Evolutionary conservation across 2,329 filamentous ascomycete species (phyloP), one percentile per base, ranked within the genome.

Genomic region (Arthrobotrys sinensis): DNA sequence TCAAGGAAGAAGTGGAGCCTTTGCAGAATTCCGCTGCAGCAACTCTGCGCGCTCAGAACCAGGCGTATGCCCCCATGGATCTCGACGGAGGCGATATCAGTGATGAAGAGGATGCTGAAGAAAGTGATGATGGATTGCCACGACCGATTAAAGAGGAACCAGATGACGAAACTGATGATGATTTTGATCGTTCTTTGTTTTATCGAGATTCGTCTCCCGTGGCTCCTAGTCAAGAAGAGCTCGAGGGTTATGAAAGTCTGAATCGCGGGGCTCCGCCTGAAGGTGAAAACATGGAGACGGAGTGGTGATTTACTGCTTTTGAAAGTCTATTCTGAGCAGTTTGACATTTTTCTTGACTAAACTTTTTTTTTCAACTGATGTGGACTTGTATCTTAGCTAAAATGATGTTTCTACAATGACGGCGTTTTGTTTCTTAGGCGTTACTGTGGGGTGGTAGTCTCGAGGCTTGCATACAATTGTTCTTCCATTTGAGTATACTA

Each of bases 1-100:
- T 76, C 16, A 65, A 76, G 32, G 72, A 76, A 0, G 65, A 69
- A 53, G 57, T 76, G 2, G 72, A 68, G 28, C 64, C 70, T 16
- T 52, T 67, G 5, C 24, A 43, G 2, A 53, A 12, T 43, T 75
- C 69, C 14, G 69, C 69, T 8, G 50, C 62, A 4, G 43, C 55
- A 7, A 32, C 52, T 24, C 16, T 57, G 11, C 36, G n/a, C 11
- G 40, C 38, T 14, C 66, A 50, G 28, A 16, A 38, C 2, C 40
- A 46, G 8, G 5, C 21, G 4, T 32, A 67, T 14, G 12, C 46
- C 14, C 36, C 36, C 11, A 60, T 48, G 19, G 57, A 77, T n/a
- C 12, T 68, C 10, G 38, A 70, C 24, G 50, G 16, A 66, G 43
- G 10, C 8, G 32, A 46, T 14, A 6, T 50, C 3, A 21, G 38